Percentiles rank a stretch among this genome's conserved stretches.
Evolutionary conservation across 257 asterid species (phyloP).

Genomic region (Solanum tarapatanum): DNA sequence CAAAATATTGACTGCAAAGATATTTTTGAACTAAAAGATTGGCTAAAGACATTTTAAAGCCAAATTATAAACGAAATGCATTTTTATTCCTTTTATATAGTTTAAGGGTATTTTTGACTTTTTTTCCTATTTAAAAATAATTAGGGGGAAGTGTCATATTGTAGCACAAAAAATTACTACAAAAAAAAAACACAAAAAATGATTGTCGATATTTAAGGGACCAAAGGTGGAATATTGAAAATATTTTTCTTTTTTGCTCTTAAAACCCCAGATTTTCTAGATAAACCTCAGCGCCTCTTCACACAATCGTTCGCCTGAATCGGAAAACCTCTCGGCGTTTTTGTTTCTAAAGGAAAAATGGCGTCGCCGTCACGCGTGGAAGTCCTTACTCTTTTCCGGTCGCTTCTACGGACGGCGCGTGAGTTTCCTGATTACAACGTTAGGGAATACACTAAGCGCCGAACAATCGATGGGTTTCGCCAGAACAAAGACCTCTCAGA

Average conservation of each 20-base stretch:
- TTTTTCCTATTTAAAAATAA: too few species aligned
- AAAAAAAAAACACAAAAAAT: neutral
- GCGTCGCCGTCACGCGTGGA: conserved; percentile 53
- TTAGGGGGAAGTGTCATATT: too few species aligned
- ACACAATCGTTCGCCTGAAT: neutral
- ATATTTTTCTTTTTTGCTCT: neutral
- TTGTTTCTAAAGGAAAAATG: conserved; percentile 6
- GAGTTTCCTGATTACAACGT: conserved; percentile 70
- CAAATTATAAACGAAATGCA: too few species aligned
- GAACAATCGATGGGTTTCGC: conserved; percentile 70
- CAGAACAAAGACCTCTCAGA: conserved; percentile 44
- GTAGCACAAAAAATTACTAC: too few species aligned
- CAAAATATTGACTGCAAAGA: too few species aligned
- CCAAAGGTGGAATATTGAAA: neutral
- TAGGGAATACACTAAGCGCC: conserved; percentile 80
- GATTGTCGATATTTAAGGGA: neutral
- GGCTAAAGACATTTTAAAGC: too few species aligned
- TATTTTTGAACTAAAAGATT: too few species aligned
- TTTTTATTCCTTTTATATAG: too few species aligned
- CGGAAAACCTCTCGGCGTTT: neutral
- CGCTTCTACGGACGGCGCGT: conserved; percentile 69
- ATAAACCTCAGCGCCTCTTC: neutral
- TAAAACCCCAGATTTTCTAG: neutral
- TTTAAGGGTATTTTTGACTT: too few species aligned
- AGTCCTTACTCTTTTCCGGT: conserved; percentile 64